Percentiles rank a stretch among this genome's conserved stretches.
Evolutionary conservation across 768 basidiomycete genomes (phyloP).

Genomic region (Leccinum boreale): DNA sequence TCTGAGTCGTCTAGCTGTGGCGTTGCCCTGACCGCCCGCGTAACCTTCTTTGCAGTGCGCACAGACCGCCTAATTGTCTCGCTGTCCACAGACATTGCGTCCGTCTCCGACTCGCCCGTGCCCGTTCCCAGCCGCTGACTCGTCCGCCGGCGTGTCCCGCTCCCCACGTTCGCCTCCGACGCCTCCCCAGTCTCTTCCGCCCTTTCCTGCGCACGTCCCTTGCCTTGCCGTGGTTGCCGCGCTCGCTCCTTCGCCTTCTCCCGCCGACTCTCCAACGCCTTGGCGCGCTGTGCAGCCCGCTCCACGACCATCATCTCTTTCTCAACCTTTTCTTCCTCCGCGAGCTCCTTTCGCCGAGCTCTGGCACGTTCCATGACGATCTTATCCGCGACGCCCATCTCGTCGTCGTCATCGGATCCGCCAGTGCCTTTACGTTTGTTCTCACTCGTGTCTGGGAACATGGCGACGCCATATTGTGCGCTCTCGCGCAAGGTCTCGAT

Average conservation of each 20-base stretch:
- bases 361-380: slow-evolving; percentile 45
- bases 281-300: slow-evolving; percentile 21
- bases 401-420: slow-evolving; percentile 31
- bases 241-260: slow-evolving; percentile 25
- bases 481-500: slow-evolving; percentile 68
- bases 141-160: not conserved
- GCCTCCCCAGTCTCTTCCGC: not conserved
- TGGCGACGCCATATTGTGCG: slow-evolving; percentile 76
- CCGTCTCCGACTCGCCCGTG: slow-evolving; percentile 19
- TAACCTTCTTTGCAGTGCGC: slow-evolving; percentile 2
- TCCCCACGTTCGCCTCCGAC: slow-evolving; percentile 3
- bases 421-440: slow-evolving; percentile 33
- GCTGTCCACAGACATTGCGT: slow-evolving; percentile 31
- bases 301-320: slow-evolving; percentile 24
- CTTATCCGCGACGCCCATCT: slow-evolving; percentile 35
- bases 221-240: slow-evolving; percentile 8
- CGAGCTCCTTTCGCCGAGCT: slow-evolving; percentile 38
- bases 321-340: slow-evolving; percentile 39
- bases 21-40: not conserved
- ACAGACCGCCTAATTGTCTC: slow-evolving; percentile 7
- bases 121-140: not conserved
- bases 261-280: slow-evolving; percentile 14
- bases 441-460: slow-evolving; percentile 61
- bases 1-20: not conserved
- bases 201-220: not conserved